A percentile compares a stretch with the other conserved stretches of the same genome.
phyloP scores from a whole-genome alignment of 345 rosid genomes.

The Hibiscus mutabilis region DNA sequence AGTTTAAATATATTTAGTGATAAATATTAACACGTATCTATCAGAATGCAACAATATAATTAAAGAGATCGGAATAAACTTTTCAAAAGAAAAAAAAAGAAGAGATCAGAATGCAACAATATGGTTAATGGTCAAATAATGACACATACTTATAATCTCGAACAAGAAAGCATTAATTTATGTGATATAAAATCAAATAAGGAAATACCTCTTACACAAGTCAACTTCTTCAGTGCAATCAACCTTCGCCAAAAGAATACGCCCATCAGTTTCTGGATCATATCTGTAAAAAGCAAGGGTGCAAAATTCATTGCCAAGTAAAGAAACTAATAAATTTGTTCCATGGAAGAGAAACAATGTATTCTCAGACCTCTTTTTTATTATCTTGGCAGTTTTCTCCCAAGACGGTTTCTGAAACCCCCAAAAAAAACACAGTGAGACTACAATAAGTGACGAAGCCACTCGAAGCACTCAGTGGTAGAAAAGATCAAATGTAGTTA shows the following conservation, averaged over 20 bases:
- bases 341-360: constrained; percentile 10
- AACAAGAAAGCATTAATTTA: neutral
- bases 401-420: constrained; percentile 88
- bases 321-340: neutral
- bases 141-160: neutral
- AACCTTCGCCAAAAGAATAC: constrained; percentile 75
- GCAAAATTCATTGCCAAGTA: neutral
- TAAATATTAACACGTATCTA: neutral
- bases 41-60: neutral
- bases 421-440: constrained; percentile 11
- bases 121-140: neutral
- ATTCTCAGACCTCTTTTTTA: constrained; percentile 61
- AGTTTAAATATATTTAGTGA: neutral
- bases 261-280: constrained; percentile 88
- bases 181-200: constrained; percentile 14
- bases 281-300: constrained; percentile 42
- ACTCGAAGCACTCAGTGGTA: neutral
- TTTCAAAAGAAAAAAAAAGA: too few relatives aligned
- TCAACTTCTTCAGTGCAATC: constrained; percentile 81
- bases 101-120: neutral
- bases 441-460: constrained; percentile 1
- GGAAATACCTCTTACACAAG: constrained; percentile 79
- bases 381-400: constrained; percentile 87
- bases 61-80: too few relatives aligned
- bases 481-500: neutral